These are phyloP conservation scores for Rheum nobile DNA, from an alignment of 148 eudicot genomes.

Conservation along the genomic window DNA sequence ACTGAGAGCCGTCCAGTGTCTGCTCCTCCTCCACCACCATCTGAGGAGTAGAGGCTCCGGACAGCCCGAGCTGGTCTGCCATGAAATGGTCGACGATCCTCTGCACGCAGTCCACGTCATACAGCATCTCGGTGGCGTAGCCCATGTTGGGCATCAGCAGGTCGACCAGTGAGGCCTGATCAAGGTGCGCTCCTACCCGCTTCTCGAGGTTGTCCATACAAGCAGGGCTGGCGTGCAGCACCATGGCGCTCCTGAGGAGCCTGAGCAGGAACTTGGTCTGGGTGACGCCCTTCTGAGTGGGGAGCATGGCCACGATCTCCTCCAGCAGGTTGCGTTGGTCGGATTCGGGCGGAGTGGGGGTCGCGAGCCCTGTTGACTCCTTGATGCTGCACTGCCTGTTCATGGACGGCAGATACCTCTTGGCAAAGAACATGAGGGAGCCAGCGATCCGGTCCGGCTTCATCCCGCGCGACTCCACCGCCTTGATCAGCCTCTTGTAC, in stretches of 20 bases:
- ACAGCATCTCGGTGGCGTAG: slow-evolving; percentile 37
- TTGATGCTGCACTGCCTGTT: slow-evolving; percentile 16
- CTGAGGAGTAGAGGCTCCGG: slow-evolving; percentile 34
- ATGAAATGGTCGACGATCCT: slow-evolving; percentile 58
- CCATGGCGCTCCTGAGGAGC: slow-evolving; percentile 48
- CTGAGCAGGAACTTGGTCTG: slow-evolving; percentile 38
- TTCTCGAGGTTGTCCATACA: slow-evolving; percentile 54
- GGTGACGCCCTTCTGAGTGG: slow-evolving; percentile 45
- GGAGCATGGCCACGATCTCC: slow-evolving; percentile 51
- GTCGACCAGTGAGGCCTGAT: slow-evolving; percentile 51
- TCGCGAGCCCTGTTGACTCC: slow-evolving; percentile 9
- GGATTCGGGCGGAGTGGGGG: slow-evolving; percentile 26
- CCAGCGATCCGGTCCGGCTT: slow-evolving; percentile 50
- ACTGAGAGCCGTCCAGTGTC: slow-evolving; percentile 22
- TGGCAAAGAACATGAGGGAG: slow-evolving; percentile 42
- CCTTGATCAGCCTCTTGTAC: slow-evolving; percentile 48
- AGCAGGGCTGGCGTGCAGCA: slow-evolving; percentile 36
- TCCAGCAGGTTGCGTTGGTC: slow-evolving; percentile 50
- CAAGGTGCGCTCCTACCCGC: slow-evolving; percentile 45
- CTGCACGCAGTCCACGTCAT: slow-evolving; percentile 67
- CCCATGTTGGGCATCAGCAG: slow-evolving; percentile 51
- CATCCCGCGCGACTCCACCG: slow-evolving; percentile 45
- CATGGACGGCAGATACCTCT: slow-evolving; percentile 35
- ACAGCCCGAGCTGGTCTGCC: slow-evolving; percentile 22
- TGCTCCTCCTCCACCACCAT: slow-evolving; percentile 30